Conservation (phyloP, 352 stramenopile genomes). For the Elongisporangium anandrum region DNA sequence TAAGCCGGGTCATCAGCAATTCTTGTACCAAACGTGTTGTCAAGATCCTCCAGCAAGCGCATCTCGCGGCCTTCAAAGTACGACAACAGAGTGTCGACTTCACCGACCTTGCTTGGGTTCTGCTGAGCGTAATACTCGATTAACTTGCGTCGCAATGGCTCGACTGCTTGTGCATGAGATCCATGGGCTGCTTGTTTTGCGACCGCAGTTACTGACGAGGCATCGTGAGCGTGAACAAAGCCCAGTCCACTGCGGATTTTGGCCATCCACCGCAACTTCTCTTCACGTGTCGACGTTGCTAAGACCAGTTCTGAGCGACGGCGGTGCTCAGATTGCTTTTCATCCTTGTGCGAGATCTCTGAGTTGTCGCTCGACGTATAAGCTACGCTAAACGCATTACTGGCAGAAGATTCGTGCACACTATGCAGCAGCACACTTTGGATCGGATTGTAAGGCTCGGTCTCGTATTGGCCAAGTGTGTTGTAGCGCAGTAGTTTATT, state of each 20-base stretch:
- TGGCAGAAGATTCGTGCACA: constrained; percentile 35
- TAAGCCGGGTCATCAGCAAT: constrained; percentile 30
- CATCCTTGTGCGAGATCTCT: no score
- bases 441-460: constrained; percentile 26
- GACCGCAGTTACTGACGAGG: no score
- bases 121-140: constrained; percentile 89
- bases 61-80: constrained; percentile 58
- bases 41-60: constrained; percentile 52
- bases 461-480: constrained; percentile 33
- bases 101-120: constrained; percentile 83
- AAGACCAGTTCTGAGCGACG: constrained; percentile 19
- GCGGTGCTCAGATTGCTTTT: no score
- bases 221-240: constrained; percentile 14
- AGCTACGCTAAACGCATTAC: constrained; percentile 3
- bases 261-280: constrained; percentile 49
- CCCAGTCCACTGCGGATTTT: constrained; percentile 44
- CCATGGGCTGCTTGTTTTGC: no score
- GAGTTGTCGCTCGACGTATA: background rate
- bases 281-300: constrained; percentile 26
- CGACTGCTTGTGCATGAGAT: background rate
- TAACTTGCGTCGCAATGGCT: constrained; percentile 37
- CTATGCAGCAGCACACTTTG: constrained; percentile 37
- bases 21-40: constrained; percentile 52
- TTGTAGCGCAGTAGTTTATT: constrained; percentile 51
- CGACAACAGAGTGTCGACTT: constrained; percentile 67